A percentile compares a stretch with the other conserved stretches of the same genome.
Evolutionary conservation across 352 stramenopile species (phyloP).

Genomic region (Phytophthora citrophthora): DNA sequence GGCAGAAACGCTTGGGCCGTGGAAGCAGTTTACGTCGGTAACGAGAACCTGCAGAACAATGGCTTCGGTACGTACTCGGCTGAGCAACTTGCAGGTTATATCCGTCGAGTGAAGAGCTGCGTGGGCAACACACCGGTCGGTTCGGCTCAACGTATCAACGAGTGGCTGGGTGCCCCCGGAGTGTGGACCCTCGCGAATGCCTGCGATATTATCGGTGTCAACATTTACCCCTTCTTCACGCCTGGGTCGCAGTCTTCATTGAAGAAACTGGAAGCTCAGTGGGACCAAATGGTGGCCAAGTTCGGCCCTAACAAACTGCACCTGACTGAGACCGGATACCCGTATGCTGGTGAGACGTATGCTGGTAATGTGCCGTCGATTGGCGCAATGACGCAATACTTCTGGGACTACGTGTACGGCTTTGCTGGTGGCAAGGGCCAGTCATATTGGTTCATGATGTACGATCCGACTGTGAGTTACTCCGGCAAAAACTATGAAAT

Average conservation of each 20-base stretch:
- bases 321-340: constrained; percentile 63
- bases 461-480: constrained; percentile 57
- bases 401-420: constrained; percentile 51
- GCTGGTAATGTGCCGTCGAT: constrained; percentile 43
- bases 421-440: constrained; percentile 17
- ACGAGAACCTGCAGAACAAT: constrained; percentile 66
- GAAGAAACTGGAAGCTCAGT: constrained; percentile 56
- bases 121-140: constrained; percentile 57
- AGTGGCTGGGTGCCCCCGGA: constrained; percentile 44
- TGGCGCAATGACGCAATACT: constrained; percentile 47
- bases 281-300: constrained; percentile 40
- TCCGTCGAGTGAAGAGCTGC: constrained; percentile 53
- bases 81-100: constrained; percentile 43
- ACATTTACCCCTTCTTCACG: constrained; percentile 55
- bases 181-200: constrained; percentile 43
- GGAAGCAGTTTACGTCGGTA: constrained; percentile 74
- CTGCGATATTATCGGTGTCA: constrained; percentile 36
- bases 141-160: constrained; percentile 67
- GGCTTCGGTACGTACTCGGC: constrained; percentile 40
- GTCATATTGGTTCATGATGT: constrained; percentile 72
- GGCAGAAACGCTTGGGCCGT: constrained; percentile 39
- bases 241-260: constrained; percentile 34
- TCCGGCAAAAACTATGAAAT: constrained; percentile 49
- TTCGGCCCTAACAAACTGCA: constrained; percentile 43
- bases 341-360: constrained; percentile 33